Evolutionary conservation across 306 rosid genomes (phyloP).

Genomic region (Hippophae gyantsensis): DNA sequence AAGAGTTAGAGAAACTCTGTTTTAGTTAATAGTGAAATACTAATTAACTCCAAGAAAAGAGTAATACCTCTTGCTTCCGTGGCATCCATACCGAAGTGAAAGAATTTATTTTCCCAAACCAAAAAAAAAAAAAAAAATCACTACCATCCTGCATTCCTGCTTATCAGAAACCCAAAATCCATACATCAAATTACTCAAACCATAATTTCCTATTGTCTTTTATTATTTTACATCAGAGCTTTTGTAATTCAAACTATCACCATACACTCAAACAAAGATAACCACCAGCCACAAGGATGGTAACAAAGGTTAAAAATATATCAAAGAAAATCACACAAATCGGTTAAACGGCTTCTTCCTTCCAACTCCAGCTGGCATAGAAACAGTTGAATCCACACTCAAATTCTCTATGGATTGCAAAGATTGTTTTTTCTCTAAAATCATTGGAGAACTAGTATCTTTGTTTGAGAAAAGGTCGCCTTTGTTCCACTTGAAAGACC

Average conservation of each 20-base stretch:
- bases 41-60: too few species aligned
- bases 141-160: slow-evolving; percentile 4
- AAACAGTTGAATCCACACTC: slow-evolving; percentile 82
- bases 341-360: slow-evolving; percentile 82
- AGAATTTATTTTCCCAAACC: not conserved
- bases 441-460: slow-evolving; percentile 41
- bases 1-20: too few species aligned
- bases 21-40: too few species aligned
- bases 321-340: slow-evolving; percentile 74
- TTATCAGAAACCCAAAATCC: slow-evolving; percentile 14
- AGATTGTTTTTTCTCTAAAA: slow-evolving; percentile 47
- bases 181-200: slow-evolving; percentile 28
- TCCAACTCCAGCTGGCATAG: slow-evolving; percentile 74
- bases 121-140: slow-evolving; percentile 12
- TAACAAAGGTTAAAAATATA: slow-evolving; percentile 30
- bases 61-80: too few species aligned
- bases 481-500: slow-evolving; percentile 77
- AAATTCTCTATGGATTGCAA: slow-evolving; percentile 49
- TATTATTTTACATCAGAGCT: slow-evolving; percentile 60
- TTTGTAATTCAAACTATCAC: slow-evolving; percentile 41
- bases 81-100: too few species aligned
- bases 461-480: slow-evolving; percentile 39
- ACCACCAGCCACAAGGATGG: slow-evolving; percentile 16
- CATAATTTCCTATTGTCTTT: slow-evolving; percentile 41
- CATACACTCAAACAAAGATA: slow-evolving; percentile 40